These are phyloP conservation scores for Pleurotus eryngii DNA, from an alignment of 768 basidiomycete species.

Conservation along the genomic window DNA sequence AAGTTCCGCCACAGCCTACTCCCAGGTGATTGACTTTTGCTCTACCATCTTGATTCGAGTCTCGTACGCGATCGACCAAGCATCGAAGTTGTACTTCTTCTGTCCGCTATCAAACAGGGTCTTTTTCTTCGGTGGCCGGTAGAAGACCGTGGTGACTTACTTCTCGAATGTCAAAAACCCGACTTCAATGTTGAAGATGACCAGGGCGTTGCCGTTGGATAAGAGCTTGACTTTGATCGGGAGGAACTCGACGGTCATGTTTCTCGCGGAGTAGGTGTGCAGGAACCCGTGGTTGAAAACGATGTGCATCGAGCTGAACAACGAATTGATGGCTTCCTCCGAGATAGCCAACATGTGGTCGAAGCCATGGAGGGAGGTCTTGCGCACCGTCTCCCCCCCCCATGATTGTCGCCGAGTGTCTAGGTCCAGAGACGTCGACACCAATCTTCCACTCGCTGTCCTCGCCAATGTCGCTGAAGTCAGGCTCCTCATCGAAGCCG, in stretches of 20 bases:
- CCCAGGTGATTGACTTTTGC: background rate
- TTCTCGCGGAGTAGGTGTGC: background rate
- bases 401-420: background rate
- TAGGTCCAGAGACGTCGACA: background rate
- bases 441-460: background rate
- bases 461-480: background rate
- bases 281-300: background rate
- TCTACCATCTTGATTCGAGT: constrained; percentile 4
- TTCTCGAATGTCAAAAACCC: background rate
- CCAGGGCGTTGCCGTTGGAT: constrained; percentile 5
- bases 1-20: background rate
- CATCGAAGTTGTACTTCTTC: background rate
- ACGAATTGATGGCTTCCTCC: constrained; percentile 8
- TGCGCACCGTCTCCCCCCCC: constrained; percentile 7
- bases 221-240: constrained; percentile 4
- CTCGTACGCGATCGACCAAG: constrained; percentile 2
- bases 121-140: background rate
- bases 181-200: constrained; percentile 6
- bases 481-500: background rate
- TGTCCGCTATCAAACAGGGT: background rate
- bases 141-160: background rate
- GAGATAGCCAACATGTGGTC: constrained; percentile 9
- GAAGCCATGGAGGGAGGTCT: constrained; percentile 1
- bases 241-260: background rate
- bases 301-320: background rate